Evolutionary conservation across 441 rosid genomes (phyloP).

Genomic region (Macaranga tanarius): DNA sequence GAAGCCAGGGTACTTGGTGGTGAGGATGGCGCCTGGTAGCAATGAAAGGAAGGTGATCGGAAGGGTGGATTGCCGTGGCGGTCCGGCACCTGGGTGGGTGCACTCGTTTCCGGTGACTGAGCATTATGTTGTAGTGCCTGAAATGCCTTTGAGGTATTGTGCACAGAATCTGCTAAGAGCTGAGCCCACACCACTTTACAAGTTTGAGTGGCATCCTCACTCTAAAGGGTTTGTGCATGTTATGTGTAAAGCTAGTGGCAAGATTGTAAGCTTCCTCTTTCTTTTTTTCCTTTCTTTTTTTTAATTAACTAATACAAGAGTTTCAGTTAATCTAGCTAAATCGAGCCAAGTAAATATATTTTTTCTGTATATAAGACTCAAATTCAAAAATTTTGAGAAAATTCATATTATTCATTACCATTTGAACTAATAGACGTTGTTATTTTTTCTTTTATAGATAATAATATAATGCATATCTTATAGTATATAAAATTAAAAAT

Average conservation of each 20-base stretch:
- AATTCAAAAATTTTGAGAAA: too few relatives aligned
- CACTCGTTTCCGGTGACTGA: conserved; percentile 95
- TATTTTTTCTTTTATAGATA: too few relatives aligned
- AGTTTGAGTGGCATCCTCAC: conserved; percentile 87
- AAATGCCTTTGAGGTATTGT: conserved; percentile 92
- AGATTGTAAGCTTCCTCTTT: conserved; percentile 49
- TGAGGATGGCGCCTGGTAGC: conserved; percentile 69
- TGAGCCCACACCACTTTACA: conserved; percentile 88
- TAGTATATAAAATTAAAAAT: too few relatives aligned
- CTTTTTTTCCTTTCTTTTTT: background rate
- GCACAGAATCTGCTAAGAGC: conserved; percentile 77
- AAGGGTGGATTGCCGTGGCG: conserved; percentile 66
- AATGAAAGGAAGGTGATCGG: conserved; percentile 88
- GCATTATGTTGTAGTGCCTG: conserved; percentile 77
- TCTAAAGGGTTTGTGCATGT: conserved; percentile 73
- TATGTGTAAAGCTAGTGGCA: conserved; percentile 88
- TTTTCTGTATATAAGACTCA: too few relatives aligned
- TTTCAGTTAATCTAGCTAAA: too few relatives aligned
- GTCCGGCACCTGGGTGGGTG: conserved; percentile 94
- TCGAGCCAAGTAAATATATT: too few relatives aligned
- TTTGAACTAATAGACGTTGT: too few relatives aligned
- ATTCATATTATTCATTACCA: too few relatives aligned
- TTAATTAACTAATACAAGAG: background rate
- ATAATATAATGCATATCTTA: too few relatives aligned
- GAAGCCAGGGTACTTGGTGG: conserved; percentile 75